Evolutionary conservation across 2,329 filamentous ascomycete genomes (phyloP).

Genomic region (Penicillium sp.): DNA sequence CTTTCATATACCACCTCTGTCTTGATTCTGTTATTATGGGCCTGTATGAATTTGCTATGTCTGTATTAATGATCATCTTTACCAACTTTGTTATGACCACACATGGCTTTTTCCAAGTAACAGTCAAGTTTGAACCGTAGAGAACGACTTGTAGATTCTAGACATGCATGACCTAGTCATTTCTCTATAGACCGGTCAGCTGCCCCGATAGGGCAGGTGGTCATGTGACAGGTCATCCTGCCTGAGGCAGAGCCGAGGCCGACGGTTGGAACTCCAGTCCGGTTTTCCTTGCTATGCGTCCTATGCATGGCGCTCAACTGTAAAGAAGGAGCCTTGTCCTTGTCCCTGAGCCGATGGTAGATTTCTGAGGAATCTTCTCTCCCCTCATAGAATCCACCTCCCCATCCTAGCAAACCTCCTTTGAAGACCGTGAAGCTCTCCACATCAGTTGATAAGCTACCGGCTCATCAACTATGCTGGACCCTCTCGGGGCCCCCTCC

Average conservation of each 20-base stretch:
- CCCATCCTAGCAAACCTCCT: background rate
- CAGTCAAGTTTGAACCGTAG: background rate
- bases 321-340: constrained; percentile 5
- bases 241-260: constrained; percentile 21
- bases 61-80: constrained; percentile 13
- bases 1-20: constrained; percentile 27
- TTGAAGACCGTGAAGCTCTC: constrained; percentile 4
- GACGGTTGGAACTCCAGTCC: constrained; percentile 1
- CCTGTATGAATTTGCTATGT: constrained; percentile 19
- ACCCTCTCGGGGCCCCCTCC: constrained; percentile 51
- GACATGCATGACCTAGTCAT: background rate
- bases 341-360: constrained; percentile 10
- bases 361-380: constrained; percentile 5
- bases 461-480: constrained; percentile 38
- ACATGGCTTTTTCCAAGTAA: background rate
- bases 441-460: constrained; percentile 21
- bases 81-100: constrained; percentile 3
- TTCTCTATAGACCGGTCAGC: constrained; percentile 2
- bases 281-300: constrained; percentile 13
- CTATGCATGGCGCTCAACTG: constrained; percentile 9
- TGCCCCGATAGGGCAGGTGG: constrained; percentile 10
- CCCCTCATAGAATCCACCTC: background rate
- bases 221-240: constrained; percentile 21
- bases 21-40: constrained; percentile 8
- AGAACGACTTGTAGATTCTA: background rate